Conservation (phyloP, 768 basidiomycete genomes). For the Tulasnella calospora region DNA sequence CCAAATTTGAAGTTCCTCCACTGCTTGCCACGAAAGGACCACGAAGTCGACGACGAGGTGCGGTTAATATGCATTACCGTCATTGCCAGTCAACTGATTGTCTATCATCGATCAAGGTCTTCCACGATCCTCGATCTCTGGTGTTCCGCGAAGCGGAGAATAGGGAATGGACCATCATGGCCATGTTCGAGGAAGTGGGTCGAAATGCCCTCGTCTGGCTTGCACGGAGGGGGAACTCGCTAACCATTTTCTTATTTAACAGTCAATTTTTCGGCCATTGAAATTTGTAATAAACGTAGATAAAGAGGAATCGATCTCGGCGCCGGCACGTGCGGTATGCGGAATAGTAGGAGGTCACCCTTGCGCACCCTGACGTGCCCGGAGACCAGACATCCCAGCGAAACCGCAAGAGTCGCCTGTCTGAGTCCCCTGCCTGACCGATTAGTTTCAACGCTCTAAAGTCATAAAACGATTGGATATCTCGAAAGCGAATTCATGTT, state of each 20-base stretch:
- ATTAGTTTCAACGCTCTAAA: too few species aligned
- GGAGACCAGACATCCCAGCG: too few species aligned
- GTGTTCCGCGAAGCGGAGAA: slow-evolving; percentile 95
- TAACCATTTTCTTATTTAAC: background rate
- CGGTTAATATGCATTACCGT: background rate
- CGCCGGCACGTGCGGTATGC: too few species aligned
- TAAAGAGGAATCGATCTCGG: too few species aligned
- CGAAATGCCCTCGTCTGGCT: background rate
- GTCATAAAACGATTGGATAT: too few species aligned
- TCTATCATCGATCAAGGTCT: slow-evolving; percentile 57
- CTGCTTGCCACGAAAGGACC: slow-evolving; percentile 66
- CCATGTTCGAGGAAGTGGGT: slow-evolving; percentile 71
- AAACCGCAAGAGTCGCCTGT: too few species aligned
- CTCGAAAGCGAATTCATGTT: too few species aligned
- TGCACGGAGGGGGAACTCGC: background rate
- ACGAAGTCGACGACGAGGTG: background rate
- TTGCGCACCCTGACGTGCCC: too few species aligned
- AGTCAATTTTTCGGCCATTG: slow-evolving; percentile 28
- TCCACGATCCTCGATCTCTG: slow-evolving; percentile 85
- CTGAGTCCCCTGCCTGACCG: too few species aligned
- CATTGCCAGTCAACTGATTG: background rate
- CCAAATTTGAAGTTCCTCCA: slow-evolving; percentile 92
- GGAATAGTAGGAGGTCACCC: too few species aligned
- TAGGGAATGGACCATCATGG: slow-evolving; percentile 95
- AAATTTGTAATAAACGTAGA: too few species aligned